phyloP scores from a whole-genome alignment of 768 basidiomycete species.

The Kwoniella bestiolae region DNA sequence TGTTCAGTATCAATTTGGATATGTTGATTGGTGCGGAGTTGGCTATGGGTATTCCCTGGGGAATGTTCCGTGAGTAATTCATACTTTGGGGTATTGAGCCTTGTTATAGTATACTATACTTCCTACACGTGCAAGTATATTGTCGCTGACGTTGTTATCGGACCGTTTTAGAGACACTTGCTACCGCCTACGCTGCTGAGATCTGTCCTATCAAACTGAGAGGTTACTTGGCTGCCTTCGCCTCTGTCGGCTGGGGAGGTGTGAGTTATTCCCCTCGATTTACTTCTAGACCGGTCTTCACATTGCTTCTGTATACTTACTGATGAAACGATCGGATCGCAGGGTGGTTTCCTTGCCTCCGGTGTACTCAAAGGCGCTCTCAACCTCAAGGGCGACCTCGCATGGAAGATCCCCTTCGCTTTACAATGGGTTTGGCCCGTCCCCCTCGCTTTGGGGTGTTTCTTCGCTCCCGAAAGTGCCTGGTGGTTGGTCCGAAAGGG shows the following conservation, averaged over 20 bases:
- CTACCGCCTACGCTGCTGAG: constrained; percentile 41
- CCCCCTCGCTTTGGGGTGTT: constrained; percentile 48
- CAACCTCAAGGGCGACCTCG: constrained; percentile 37
- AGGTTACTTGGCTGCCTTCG: constrained; percentile 49
- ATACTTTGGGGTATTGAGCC: no score
- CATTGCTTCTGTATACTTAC: background rate
- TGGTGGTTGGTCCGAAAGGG: constrained; percentile 42
- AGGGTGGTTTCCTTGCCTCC: constrained; percentile 31
- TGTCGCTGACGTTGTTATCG: no score
- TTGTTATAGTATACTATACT: no score
- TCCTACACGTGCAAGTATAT: no score
- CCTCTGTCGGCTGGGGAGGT: constrained; percentile 36
- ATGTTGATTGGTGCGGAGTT: constrained; percentile 34
- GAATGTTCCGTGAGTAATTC: constrained; percentile 36
- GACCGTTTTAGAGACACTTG: constrained; percentile 34
- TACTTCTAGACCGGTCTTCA: no score
- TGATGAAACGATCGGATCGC: constrained; percentile 3
- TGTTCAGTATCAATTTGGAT: constrained; percentile 26
- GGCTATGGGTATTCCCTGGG: constrained; percentile 37
- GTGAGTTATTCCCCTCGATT: constrained; percentile 4
- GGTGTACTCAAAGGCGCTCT: constrained; percentile 43
- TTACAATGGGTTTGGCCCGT: constrained; percentile 57
- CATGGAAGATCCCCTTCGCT: constrained; percentile 43
- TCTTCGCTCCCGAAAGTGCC: constrained; percentile 49
- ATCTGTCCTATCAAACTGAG: constrained; percentile 53